Evolutionary conservation across 306 rosid genomes (phyloP).

Genomic region (Pueraria montana): DNA sequence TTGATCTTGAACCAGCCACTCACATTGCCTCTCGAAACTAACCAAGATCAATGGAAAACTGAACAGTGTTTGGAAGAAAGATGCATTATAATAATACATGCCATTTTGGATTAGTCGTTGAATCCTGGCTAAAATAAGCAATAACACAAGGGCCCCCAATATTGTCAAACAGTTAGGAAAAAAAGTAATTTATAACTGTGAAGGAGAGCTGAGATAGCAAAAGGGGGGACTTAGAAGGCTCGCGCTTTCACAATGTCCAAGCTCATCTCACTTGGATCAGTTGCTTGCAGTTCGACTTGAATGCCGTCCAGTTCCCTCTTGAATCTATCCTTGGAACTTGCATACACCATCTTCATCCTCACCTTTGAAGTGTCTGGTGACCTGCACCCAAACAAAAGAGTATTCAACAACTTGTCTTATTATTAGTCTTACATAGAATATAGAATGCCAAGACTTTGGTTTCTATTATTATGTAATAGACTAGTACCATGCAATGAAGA

Average conservation of each 20-base stretch:
- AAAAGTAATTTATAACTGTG: constrained; percentile 37
- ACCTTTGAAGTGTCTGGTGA: constrained; percentile 82
- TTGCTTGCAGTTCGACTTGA: constrained; percentile 88
- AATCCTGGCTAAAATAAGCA: constrained; percentile 48
- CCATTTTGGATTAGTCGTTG: constrained; percentile 46
- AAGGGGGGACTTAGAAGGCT: constrained; percentile 53
- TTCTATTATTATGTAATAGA: not conserved
- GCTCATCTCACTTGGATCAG: constrained; percentile 98
- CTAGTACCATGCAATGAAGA: constrained; percentile 84
- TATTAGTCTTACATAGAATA: too few species aligned
- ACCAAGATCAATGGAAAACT: constrained; percentile 29
- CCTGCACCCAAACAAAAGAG: constrained; percentile 59
- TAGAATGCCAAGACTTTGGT: not conserved
- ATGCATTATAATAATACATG: constrained; percentile 50
- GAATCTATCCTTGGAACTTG: constrained; percentile 95
- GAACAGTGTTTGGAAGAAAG: constrained; percentile 35
- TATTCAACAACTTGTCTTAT: not conserved
- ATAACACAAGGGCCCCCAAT: constrained; percentile 47
- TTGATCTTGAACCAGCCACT: constrained; percentile 42
- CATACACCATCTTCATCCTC: constrained; percentile 97
- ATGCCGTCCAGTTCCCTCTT: constrained; percentile 91
- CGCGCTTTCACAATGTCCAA: constrained; percentile 82
- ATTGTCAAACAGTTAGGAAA: constrained; percentile 40
- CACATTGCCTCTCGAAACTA: constrained; percentile 36
- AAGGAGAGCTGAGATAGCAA: constrained; percentile 41